Base-by-base conservation (phyloP, 768 basidiomycete species). In the Lentinula edodes region DNA sequence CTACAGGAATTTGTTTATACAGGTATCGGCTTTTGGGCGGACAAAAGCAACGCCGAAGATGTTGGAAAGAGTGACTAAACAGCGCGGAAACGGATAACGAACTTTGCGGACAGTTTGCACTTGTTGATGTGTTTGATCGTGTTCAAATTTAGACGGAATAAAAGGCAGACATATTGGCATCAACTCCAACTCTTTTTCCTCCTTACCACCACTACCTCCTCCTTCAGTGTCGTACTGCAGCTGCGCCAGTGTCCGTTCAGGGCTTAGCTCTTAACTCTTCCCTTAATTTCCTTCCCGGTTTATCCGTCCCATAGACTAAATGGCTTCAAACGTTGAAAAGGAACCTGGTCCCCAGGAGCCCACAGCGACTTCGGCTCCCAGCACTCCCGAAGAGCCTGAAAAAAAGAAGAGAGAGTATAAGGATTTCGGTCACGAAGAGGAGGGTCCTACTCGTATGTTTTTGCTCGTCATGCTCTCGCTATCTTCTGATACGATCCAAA, bases 361-460 rank as follows among this genome's bases (percentile, higher is more conserved):
- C 46, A 75, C 78, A 13, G 58, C 67, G 8, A 52, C 58, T 20
- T 70, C 69, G 59, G 34, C 67, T 62, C 54, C 62, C 64, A 15
- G 5, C 62, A 34, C 68, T 61, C 70, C 70, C 41, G 64, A 64
- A 43, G 73, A 72, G 66, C 73, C 71, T n/a, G 75, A 74, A 71
- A 78, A 79, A 71, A 87, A 75, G 72, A 89, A 91, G 78, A 82
- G 90, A 77, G 89, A 90, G 78, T 93, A 93, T 80, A 93, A 90
- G 80, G 91, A 92, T 46, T 90, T 92, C 61, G 84, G 83, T 62
- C 87, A 93, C 70, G 89, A 90, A 2, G 77, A 86, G 53, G 80
- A 85, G 57, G 83, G 84, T 66, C 75, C 87, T 46, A 83, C 86
- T 60, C 88, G 90, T 91, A 34, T 34, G 55, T 55, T 41, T 55